Conservation (phyloP, 2,329 filamentous ascomycete species). For the Fusarium sp. region DNA sequence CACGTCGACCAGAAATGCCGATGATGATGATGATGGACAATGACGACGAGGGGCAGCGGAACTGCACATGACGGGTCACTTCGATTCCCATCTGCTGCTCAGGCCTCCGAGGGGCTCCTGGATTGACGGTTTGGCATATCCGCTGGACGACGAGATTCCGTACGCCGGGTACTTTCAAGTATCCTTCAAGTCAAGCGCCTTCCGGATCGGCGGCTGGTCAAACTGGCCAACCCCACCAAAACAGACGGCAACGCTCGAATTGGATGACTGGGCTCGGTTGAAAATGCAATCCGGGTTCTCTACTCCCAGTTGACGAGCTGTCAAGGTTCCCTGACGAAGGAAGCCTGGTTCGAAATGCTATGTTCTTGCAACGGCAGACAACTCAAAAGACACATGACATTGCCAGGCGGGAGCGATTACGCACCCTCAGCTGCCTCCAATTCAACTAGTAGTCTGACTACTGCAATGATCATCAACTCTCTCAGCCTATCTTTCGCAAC, state of each 20-base stretch:
- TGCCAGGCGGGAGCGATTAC: not conserved
- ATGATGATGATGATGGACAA: conserved; percentile 27
- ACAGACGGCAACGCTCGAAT: not conserved
- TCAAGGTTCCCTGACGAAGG: not conserved
- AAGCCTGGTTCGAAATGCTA: not conserved
- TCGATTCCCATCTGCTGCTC: conserved; percentile 2
- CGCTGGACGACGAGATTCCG: not conserved
- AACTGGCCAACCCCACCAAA: not conserved
- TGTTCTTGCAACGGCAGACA: not conserved
- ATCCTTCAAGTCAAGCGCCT: not conserved
- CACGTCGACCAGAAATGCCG: conserved; percentile 14
- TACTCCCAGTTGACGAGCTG: not conserved
- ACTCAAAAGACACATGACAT: not conserved
- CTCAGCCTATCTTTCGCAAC: not conserved
- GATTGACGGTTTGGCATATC: not conserved
- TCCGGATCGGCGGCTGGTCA: not conserved
- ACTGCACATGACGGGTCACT: not conserved
- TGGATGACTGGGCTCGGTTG: not conserved
- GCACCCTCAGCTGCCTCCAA: not conserved
- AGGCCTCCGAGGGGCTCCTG: not conserved
- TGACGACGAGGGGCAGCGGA: conserved; percentile 21
- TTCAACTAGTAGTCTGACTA: not conserved
- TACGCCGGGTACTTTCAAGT: not conserved
- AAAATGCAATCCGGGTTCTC: not conserved
- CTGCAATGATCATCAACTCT: not conserved